phyloP scores from a whole-genome alignment of 257 asterid genomes.

The Penstemon newberryi region DNA sequence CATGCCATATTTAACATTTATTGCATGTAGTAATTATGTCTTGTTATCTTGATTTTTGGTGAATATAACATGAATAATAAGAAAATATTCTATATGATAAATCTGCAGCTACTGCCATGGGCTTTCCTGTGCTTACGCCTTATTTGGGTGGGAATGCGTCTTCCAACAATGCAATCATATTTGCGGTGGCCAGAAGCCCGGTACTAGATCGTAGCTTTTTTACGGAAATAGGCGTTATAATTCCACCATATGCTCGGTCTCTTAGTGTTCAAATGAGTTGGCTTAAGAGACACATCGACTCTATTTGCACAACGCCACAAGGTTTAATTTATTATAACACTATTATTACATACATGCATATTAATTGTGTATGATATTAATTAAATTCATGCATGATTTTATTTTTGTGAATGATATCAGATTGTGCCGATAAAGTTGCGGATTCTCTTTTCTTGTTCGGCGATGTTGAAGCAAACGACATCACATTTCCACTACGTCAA shows the following conservation, averaged over 20 bases:
- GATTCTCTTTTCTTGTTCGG: constrained; percentile 28
- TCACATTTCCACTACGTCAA: constrained; percentile 18
- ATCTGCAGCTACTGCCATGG: constrained; percentile 30
- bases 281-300: constrained; percentile 29
- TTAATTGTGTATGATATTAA: neutral
- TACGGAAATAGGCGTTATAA: constrained; percentile 7
- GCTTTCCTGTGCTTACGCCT: constrained; percentile 27
- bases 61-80: too few species aligned
- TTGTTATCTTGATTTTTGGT: too few species aligned
- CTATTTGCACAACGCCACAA: constrained; percentile 14
- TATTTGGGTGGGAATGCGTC: constrained; percentile 28
- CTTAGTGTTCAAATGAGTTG: constrained; percentile 30
- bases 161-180: constrained; percentile 27
- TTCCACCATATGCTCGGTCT: constrained; percentile 29
- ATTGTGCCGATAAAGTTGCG: neutral
- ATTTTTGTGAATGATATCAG: neutral
- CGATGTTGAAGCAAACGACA: constrained; percentile 34
- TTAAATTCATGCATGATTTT: neutral
- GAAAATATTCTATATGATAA: too few species aligned
- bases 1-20: too few species aligned
- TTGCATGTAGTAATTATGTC: too few species aligned
- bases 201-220: constrained; percentile 28
- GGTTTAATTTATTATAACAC: neutral
- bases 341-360: too few species aligned
- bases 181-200: constrained; percentile 35